These are phyloP conservation scores for Colletotrichum costaricense DNA, from an alignment of 2,329 filamentous ascomycete species.

Conservation along the genomic window DNA sequence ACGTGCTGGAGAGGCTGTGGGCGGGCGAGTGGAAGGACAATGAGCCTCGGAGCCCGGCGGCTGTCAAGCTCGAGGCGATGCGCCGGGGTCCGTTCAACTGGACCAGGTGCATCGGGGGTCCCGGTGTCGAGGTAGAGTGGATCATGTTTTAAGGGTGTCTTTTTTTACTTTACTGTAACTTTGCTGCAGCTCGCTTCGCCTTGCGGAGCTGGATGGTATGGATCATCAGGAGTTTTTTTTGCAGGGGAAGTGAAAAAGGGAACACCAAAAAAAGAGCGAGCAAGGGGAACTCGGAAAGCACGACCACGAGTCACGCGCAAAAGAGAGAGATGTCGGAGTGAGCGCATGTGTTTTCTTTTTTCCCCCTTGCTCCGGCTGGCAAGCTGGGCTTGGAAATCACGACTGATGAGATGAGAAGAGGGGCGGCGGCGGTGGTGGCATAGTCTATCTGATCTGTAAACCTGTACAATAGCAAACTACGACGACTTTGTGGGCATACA, in stretches of 20 bases:
- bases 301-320: conserved; percentile 30
- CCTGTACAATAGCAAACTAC: conserved; percentile 31
- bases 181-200: neutral
- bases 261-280: neutral
- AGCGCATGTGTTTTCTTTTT: conserved; percentile 11
- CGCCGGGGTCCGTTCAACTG: conserved; percentile 67
- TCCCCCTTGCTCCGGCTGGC: conserved; percentile 10
- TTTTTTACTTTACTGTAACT: neutral
- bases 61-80: conserved; percentile 48
- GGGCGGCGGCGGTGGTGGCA: neutral
- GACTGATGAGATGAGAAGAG: conserved; percentile 22
- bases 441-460: conserved; percentile 22
- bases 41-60: conserved; percentile 45
- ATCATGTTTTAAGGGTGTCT: conserved; percentile 68
- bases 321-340: conserved; percentile 5
- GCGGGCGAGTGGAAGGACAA: conserved; percentile 60
- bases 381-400: conserved; percentile 26
- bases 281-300: neutral
- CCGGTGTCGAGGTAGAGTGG: conserved; percentile 71
- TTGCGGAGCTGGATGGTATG: neutral
- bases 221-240: neutral
- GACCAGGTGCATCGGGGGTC: conserved; percentile 67
- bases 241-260: neutral
- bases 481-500: conserved; percentile 14
- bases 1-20: conserved; percentile 90